Conservation (phyloP, 768 basidiomycete species). For the Russula earlei region DNA sequence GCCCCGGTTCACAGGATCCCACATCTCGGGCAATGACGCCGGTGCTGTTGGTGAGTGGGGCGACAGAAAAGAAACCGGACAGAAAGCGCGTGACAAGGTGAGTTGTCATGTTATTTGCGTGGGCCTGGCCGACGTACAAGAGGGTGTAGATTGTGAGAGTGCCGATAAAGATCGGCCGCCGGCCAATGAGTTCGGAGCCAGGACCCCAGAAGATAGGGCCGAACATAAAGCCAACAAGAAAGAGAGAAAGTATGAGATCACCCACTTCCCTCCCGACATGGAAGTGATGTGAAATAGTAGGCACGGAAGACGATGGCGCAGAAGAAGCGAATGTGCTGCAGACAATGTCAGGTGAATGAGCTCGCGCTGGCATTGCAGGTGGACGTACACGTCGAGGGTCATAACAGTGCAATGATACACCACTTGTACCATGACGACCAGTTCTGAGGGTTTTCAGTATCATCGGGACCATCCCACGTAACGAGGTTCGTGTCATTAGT, state of each 20-base stretch:
- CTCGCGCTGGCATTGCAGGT: neutral
- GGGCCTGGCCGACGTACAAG: constrained; percentile 12
- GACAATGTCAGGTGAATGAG: neutral
- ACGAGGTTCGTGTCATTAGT: constrained; percentile 13
- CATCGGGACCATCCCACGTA: constrained; percentile 14
- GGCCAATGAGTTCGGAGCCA: constrained; percentile 19
- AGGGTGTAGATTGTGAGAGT: constrained; percentile 3
- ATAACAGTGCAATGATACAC: constrained; percentile 8
- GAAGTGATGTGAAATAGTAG: constrained; percentile 16
- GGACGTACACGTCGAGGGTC: constrained; percentile 16
- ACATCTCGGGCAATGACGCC: constrained; percentile 24
- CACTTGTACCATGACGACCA: constrained; percentile 14
- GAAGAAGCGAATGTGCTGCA: constrained; percentile 23
- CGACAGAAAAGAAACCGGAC: constrained; percentile 21
- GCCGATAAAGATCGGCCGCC: constrained; percentile 14
- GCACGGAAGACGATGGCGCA: constrained; percentile 15
- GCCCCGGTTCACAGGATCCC: constrained; percentile 21
- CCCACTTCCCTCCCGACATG: constrained; percentile 20
- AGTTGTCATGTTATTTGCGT: constrained; percentile 16
- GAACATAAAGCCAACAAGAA: constrained; percentile 20
- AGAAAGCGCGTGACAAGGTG: constrained; percentile 22
- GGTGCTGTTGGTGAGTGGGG: constrained; percentile 20
- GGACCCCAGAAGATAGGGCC: constrained; percentile 21
- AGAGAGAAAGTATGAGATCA: constrained; percentile 19
- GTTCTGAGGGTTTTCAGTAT: constrained; percentile 20